These are phyloP conservation scores for Zygotorulaspora chibaensis DNA, from an alignment of 805 yeast genomes.

Conservation along the genomic window DNA sequence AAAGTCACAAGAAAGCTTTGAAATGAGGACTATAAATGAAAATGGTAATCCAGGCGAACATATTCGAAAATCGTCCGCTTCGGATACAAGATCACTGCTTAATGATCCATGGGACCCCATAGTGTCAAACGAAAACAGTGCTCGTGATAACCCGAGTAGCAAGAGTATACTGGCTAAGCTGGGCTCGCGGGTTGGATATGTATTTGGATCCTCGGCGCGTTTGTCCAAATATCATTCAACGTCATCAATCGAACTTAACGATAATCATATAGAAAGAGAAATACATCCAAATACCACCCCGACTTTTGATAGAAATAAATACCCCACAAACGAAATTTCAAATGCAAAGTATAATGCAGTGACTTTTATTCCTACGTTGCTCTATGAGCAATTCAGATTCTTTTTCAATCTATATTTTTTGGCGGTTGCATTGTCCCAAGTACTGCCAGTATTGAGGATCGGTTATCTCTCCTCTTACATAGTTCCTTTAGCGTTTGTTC, in stretches of 20 bases:
- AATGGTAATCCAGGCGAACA: slow-evolving; percentile 9
- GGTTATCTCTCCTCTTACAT: slow-evolving; percentile 91
- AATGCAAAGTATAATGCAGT: slow-evolving; percentile 91
- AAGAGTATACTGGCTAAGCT: neutral
- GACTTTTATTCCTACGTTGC: slow-evolving; percentile 80
- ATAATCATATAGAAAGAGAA: slow-evolving; percentile 34
- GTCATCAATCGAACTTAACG: slow-evolving; percentile 17
- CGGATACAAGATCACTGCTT: slow-evolving; percentile 20
- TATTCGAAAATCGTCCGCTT: slow-evolving; percentile 16
- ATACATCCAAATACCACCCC: slow-evolving; percentile 43
- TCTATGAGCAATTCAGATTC: slow-evolving; percentile 95
- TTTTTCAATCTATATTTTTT: slow-evolving; percentile 91
- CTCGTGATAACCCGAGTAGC: slow-evolving; percentile 1
- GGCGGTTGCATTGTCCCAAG: slow-evolving; percentile 90
- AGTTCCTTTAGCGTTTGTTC: slow-evolving; percentile 90
- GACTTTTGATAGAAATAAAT: slow-evolving; percentile 33
- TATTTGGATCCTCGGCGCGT: slow-evolving; percentile 6
- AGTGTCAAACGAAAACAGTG: neutral
- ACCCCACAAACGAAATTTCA: slow-evolving; percentile 74
- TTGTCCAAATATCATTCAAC: slow-evolving; percentile 11
- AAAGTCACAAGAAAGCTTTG: slow-evolving; percentile 27
- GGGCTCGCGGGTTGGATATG: slow-evolving; percentile 4
- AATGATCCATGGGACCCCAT: slow-evolving; percentile 7
- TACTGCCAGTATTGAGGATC: slow-evolving; percentile 80
- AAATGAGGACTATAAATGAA: slow-evolving; percentile 25